Conservation (phyloP, 495 filamentous ascomycete species). For the Podospora australis region DNA sequence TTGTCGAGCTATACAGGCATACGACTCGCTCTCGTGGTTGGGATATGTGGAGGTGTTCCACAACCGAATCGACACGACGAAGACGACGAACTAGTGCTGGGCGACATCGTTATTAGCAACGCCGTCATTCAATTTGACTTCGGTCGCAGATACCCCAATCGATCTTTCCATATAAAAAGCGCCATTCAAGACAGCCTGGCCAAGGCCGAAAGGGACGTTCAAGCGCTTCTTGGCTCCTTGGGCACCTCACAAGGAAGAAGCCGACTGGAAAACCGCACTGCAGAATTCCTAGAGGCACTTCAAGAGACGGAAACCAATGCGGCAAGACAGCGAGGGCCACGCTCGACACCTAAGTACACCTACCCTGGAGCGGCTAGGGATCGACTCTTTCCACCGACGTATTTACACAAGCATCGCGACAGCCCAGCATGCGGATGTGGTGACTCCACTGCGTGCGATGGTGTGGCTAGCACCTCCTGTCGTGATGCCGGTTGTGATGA, state of each 20-base stretch:
- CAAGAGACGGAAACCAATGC: constrained; percentile 1
- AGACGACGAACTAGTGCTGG: constrained; percentile 29
- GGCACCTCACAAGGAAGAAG: constrained; percentile 4
- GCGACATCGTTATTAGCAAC: constrained; percentile 40
- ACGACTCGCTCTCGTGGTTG: constrained; percentile 22
- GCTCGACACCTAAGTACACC: constrained; percentile 6
- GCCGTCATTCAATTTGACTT: constrained; percentile 30
- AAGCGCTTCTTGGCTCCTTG: constrained; percentile 20
- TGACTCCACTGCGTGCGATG: constrained; percentile 3
- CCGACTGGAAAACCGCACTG: constrained; percentile 13
- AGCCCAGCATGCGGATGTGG: neutral
- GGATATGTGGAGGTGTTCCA: constrained; percentile 29
- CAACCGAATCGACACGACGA: neutral
- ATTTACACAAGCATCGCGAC: constrained; percentile 28
- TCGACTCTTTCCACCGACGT: constrained; percentile 21
- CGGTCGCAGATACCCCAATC: constrained; percentile 28
- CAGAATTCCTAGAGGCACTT: constrained; percentile 11
- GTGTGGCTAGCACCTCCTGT: constrained; percentile 5
- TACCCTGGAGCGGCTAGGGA: constrained; percentile 24
- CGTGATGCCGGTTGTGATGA: constrained; percentile 13
- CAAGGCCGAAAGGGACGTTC: constrained; percentile 27
- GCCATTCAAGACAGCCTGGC: constrained; percentile 25
- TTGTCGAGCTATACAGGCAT: constrained; percentile 25
- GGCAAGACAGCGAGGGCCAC: neutral
- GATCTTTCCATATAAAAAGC: constrained; percentile 26